phyloP scores from a whole-genome alignment of 164 flowering plant genomes.

The Warburgia ugandensis region DNA sequence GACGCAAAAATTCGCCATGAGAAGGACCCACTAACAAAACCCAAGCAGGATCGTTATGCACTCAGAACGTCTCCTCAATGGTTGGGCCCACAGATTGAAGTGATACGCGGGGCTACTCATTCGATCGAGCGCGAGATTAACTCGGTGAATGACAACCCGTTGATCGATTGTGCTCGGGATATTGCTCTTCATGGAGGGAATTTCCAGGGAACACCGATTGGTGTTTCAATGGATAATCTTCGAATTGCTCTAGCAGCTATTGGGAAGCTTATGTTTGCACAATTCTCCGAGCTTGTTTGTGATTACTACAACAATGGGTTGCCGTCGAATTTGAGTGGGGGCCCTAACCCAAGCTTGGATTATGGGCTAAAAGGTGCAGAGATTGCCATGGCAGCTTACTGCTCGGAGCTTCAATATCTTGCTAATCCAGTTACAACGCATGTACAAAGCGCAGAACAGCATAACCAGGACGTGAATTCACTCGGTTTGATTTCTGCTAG shows the following conservation, averaged over 20 bases:
- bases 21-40: conserved; percentile 31
- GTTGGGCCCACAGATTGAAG: conserved; percentile 31
- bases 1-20: conserved; percentile 23
- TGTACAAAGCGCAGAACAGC: conserved; percentile 19
- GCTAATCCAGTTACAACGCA: conserved; percentile 22
- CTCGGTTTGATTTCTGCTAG: conserved; percentile 45
- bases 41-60: conserved; percentile 37
- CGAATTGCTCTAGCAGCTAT: conserved; percentile 30
- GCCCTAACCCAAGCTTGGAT: conserved; percentile 19
- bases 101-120: conserved; percentile 28
- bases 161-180: conserved; percentile 19
- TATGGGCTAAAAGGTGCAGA: conserved; percentile 18
- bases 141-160: conserved; percentile 21
- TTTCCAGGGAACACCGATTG: conserved; percentile 24
- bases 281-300: conserved; percentile 21
- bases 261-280: conserved; percentile 23
- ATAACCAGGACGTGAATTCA: conserved; percentile 26
- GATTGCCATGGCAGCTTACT: conserved; percentile 22
- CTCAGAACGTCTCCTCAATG: conserved; percentile 27
- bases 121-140: conserved; percentile 32
- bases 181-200: conserved; percentile 19
- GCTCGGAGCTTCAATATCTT: conserved; percentile 20
- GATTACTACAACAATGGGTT: conserved; percentile 30
- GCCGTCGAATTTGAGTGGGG: conserved; percentile 27
- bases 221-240: conserved; percentile 32